Base-by-base conservation (phyloP, 1,139 yeast genomes). In the Taphrina confusa region DNA sequence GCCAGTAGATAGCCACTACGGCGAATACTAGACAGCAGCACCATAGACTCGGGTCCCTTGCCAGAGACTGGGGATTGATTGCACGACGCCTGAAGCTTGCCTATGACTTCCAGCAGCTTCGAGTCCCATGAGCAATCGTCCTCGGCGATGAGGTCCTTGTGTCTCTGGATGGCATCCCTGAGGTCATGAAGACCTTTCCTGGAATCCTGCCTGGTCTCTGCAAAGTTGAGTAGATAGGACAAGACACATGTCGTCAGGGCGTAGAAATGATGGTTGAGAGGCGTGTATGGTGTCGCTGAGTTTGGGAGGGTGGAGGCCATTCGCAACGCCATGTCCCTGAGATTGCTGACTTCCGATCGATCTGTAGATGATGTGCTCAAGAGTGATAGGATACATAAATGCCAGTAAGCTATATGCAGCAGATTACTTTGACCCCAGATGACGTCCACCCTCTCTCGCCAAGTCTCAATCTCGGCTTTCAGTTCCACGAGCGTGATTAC, bases 201-300 rank as follows among this genome's bases (percentile, higher is more conserved):
- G 9, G 68, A 67, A 18, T 64, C 66, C 9, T 63, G 62, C 37
- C 62, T 47, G 9, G 63, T 39, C 39, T 62, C 68, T 37, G 58
- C 63, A 12, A 62, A 37, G 28, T 62, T 62, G 30, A 63, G 56
- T 34, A 66, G 58, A 36, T 61, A 61, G 11, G 65, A 58, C 22
- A 66, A 49, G 20, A 66, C 65, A 20, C 60, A 49, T 8, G 60
- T 59, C 20, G 68, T 62, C 14, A 66, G 61, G 34, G 63, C 65
- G 23, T 64, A 62, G 39, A 65, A 65, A 51, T 66, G 69, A 27
- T 65, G 66, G 34, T 50, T 63, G 23, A 65, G 58, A 6, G 67
- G 66, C 23, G 66, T 57, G 30, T 50, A 36, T 6, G 58, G 62
- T 2, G 66, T 59, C 22, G 63, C 61, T 2, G 65, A 62, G 25